Conservation (phyloP, 2,329 filamentous ascomycete species). For the Botrytis porri region DNA sequence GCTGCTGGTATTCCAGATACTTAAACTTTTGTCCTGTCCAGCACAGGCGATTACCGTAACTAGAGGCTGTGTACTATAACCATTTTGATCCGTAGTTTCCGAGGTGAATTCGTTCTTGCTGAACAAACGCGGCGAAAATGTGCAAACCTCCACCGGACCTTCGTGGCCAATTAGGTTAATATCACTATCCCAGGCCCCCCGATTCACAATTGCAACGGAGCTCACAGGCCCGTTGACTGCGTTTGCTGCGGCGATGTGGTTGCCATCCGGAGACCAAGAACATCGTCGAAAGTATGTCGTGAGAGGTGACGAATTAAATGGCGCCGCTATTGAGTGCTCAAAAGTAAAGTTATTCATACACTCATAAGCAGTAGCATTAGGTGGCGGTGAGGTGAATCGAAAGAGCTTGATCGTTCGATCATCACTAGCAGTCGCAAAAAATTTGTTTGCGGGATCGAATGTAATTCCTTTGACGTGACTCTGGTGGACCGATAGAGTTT, state of each 20-base stretch:
- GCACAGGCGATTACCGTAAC: conserved; percentile 96
- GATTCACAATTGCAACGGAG: conserved; percentile 92
- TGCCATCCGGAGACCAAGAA: conserved; percentile 96
- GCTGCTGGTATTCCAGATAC: conserved; percentile 96
- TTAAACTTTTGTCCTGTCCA: conserved; percentile 93
- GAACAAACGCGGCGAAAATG: conserved; percentile 92
- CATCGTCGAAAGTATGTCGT: conserved; percentile 96
- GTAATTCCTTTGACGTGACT: conserved; percentile 99
- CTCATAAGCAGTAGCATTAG: conserved; percentile 90
- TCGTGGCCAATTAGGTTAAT: conserved; percentile 98
- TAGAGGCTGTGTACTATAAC: conserved; percentile 48
- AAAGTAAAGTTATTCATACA: conserved; percentile 96
- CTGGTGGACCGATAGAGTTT: conserved; percentile 87
- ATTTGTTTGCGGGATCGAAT: conserved; percentile 98
- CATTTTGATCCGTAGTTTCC: conserved; percentile 50
- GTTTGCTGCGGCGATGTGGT: conserved; percentile 95
- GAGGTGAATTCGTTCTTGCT: conserved; percentile 60
- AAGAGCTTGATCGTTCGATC: conserved; percentile 97
- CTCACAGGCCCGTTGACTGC: conserved; percentile 96
- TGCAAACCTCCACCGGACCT: conserved; percentile 93
- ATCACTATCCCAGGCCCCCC: conserved; percentile 89
- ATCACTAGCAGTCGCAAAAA: conserved; percentile 96
- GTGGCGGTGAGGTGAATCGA: conserved; percentile 83
- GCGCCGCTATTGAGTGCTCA: conserved; percentile 83
- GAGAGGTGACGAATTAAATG: conserved; percentile 86